A percentile compares a stretch with the other conserved stretches of the same genome.
These are phyloP conservation scores for Peronosclerospora sorghi DNA, from an alignment of 352 stramenopile species.

Conservation along the genomic window DNA sequence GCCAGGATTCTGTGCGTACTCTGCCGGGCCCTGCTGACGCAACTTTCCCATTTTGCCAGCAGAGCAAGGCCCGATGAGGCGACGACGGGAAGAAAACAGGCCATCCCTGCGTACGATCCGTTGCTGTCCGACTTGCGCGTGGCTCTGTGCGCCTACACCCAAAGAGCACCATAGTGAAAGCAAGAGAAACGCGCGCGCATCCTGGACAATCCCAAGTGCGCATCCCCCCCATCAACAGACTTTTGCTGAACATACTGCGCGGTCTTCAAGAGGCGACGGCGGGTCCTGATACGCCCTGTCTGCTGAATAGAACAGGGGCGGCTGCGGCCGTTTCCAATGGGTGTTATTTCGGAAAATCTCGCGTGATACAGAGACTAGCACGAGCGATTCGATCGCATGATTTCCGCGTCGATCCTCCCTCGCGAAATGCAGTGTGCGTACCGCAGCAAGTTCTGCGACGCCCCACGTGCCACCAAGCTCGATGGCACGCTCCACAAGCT, in stretches of 20 bases:
- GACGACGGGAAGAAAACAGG: constrained; percentile 1
- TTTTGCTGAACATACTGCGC: constrained; percentile 9
- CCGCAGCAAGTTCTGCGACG: constrained; percentile 35
- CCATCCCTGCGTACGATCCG: constrained; percentile 5
- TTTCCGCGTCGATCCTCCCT: not conserved
- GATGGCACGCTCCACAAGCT: constrained; percentile 37
- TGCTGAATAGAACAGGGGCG: constrained; percentile 15
- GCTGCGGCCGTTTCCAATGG: not conserved
- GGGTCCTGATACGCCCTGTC: not conserved
- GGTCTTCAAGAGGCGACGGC: constrained; percentile 11
- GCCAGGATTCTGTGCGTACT: not conserved
- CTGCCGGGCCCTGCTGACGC: constrained; percentile 2
- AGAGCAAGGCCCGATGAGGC: not conserved
- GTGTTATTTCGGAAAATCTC: constrained; percentile 17
- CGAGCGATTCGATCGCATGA: not conserved
- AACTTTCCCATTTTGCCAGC: constrained; percentile 8
- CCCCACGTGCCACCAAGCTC: constrained; percentile 30
- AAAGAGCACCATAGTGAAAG: constrained; percentile 6
- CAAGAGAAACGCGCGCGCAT: not conserved
- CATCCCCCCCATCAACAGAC: constrained; percentile 4
- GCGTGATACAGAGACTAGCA: not conserved
- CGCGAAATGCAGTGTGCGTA: constrained; percentile 35
- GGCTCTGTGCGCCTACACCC: not conserved
- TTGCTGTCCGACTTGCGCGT: constrained; percentile 5
- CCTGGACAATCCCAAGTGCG: constrained; percentile 3